Evolutionary conservation across 2,329 filamentous ascomycete species (phyloP).

Genomic region (Emericellopsis cladophorae): DNA sequence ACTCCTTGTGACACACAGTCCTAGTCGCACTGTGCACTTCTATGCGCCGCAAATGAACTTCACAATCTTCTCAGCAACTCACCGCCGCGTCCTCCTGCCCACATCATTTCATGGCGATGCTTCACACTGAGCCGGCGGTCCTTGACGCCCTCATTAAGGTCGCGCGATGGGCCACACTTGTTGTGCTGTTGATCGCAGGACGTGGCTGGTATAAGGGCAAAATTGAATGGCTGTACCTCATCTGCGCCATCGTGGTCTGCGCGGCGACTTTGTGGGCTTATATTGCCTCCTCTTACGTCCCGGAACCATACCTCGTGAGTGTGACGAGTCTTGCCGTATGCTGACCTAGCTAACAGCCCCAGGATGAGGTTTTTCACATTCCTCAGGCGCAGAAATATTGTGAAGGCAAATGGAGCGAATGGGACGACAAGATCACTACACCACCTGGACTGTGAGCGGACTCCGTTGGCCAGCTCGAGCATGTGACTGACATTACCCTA

Average conservation of each 20-base stretch:
- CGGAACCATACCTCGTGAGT: slow-evolving; percentile 41
- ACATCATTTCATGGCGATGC: too few relatives aligned
- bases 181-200: background rate
- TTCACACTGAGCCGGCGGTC: too few relatives aligned
- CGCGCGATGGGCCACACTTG: too few relatives aligned
- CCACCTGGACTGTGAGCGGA: slow-evolving; percentile 68
- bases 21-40: too few relatives aligned
- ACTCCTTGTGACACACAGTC: too few relatives aligned
- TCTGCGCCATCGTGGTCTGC: too few relatives aligned
- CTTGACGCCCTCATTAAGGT: too few relatives aligned
- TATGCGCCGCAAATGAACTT: too few relatives aligned
- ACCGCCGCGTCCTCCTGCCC: too few relatives aligned
- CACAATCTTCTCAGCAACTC: too few relatives aligned
- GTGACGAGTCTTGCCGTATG: background rate
- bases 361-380: slow-evolving; percentile 85
- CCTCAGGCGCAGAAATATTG: slow-evolving; percentile 88
- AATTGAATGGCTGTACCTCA: background rate
- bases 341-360: background rate
- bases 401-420: slow-evolving; percentile 56
- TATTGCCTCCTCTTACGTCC: slow-evolving; percentile 17
- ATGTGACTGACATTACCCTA: slow-evolving; percentile 8
- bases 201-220: background rate
- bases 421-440: slow-evolving; percentile 97
- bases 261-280: slow-evolving; percentile 2
- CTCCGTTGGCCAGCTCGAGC: background rate